Evolutionary conservation across 352 stramenopile genomes (phyloP), one percentile per base, ranked within the genome.

Genomic region (Globisporangium middletonii): DNA sequence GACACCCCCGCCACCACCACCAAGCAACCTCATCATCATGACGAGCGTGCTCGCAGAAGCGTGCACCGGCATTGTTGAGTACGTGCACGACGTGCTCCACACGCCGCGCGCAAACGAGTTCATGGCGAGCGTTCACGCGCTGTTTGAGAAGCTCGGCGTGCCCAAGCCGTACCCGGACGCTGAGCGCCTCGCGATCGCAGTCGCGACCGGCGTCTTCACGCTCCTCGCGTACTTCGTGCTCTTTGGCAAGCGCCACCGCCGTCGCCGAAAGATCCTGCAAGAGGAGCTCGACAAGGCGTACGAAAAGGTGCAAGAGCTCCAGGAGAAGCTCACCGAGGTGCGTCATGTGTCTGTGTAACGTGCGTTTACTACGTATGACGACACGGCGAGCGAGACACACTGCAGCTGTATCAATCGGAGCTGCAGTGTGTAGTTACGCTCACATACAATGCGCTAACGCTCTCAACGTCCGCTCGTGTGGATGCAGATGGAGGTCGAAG

Each of bases 211-310:
- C 8, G 59, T 91, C 44, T 91, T 91, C 53, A 95, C 85, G 62
- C 59, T 95, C 52, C 56, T 95, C 43, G 75, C 77, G 35, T 95
- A 95, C 72, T 95, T 93, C 70, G 75, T 95, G 67, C 79, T 95
- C 13, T 95, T 93, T 58, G 85, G 85, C 53, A 93, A 93, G 63
- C 85, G 85, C 59, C 85, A 95, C 50, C 85, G 81, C 46, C 71
- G 77, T 33, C 73, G 81, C 42, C 72, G 85, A 57, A 64, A 84
- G 41, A 73, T 75, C 33, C 69, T 95, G 42, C 81, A 95, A 62
- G 50, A 78, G 4, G 83, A 95, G 8, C 71, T 95, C n/a, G 77
- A 88, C 41, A 56, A 62, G n/a, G 85, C 85, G 9, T 89, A 87
- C 54, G 63, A 67, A 44, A 93, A 93, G 59, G 85, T 95, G 37